Evolutionary conservation across 352 stramenopile species (phyloP).

Genomic region (Phytopythium litorale): DNA sequence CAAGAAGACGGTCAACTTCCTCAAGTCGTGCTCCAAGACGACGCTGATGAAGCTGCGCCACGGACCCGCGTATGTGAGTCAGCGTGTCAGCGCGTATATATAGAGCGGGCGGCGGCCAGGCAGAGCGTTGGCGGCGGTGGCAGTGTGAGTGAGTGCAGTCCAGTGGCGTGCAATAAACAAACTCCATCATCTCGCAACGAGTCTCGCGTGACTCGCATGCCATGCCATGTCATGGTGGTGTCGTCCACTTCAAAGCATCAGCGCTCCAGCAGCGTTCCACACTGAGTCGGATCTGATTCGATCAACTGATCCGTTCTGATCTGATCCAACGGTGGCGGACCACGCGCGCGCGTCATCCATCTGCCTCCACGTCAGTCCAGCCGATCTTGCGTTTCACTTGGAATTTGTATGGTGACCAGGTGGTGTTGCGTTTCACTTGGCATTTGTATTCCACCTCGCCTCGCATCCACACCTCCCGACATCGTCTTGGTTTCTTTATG

Average conservation of each 20-base stretch:
- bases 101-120: slow-evolving; percentile 12
- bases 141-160: slow-evolving; percentile 1
- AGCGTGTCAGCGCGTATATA: slow-evolving; percentile 73
- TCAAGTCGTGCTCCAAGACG: slow-evolving; percentile 84
- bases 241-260: no score
- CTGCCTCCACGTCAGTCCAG: slow-evolving; percentile 1
- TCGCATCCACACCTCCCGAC: no score
- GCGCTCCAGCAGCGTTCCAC: no score
- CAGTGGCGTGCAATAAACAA: slow-evolving; percentile 3
- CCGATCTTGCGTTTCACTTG: slow-evolving; percentile 7
- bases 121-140: background rate
- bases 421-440: no score
- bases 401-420: background rate
- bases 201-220: no score
- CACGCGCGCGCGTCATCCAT: slow-evolving; percentile 21
- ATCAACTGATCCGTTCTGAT: no score
- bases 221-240: no score
- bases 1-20: slow-evolving; percentile 87
- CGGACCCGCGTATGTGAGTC: slow-evolving; percentile 62
- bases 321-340: slow-evolving; percentile 8
- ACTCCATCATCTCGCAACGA: no score
- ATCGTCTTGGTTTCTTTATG: no score
- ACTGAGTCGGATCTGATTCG: no score
- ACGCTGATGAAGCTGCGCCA: slow-evolving; percentile 84
- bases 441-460: background rate